Conservation (phyloP, 2,329 filamentous ascomycete species). For the Beauveria scarabaeidicola region DNA sequence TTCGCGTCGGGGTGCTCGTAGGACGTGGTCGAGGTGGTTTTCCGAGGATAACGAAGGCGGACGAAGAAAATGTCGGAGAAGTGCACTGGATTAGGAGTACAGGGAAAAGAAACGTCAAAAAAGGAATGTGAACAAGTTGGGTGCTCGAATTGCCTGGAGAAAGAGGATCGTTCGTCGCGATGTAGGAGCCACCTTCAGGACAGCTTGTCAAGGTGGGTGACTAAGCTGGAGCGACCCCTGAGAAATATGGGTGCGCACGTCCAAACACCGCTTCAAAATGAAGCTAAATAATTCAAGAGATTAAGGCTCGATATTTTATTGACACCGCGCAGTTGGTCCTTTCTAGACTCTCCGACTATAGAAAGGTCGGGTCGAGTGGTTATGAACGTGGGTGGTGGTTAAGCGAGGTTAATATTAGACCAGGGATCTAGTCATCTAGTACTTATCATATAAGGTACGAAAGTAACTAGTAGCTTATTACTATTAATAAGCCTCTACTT, state of each 20-base stretch:
- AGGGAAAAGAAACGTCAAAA: neutral
- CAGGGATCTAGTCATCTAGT: no score
- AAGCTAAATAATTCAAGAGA: no score
- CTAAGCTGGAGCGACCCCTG: conserved; percentile 8
- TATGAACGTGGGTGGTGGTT: no score
- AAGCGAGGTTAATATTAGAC: no score
- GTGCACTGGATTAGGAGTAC: neutral
- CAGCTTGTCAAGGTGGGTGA: conserved; percentile 8
- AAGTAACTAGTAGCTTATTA: no score
- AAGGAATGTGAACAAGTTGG: conserved; percentile 9
- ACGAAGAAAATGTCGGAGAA: neutral
- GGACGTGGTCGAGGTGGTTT: neutral
- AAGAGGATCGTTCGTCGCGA: neutral
- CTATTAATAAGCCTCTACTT: no score
- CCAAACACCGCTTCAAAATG: no score
- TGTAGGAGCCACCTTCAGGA: neutral
- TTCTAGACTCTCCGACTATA: no score
- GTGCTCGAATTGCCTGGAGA: conserved; percentile 3
- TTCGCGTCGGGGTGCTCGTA: neutral
- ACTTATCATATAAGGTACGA: no score
- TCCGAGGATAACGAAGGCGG: neutral
- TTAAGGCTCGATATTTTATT: no score
- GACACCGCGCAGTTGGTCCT: no score
- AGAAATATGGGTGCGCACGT: conserved; percentile 2
- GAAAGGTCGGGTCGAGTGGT: no score